Base-by-base conservation (phyloP, 192 early-diverging fungal genomes). In the Jimgerdemannia flammicorona region DNA sequence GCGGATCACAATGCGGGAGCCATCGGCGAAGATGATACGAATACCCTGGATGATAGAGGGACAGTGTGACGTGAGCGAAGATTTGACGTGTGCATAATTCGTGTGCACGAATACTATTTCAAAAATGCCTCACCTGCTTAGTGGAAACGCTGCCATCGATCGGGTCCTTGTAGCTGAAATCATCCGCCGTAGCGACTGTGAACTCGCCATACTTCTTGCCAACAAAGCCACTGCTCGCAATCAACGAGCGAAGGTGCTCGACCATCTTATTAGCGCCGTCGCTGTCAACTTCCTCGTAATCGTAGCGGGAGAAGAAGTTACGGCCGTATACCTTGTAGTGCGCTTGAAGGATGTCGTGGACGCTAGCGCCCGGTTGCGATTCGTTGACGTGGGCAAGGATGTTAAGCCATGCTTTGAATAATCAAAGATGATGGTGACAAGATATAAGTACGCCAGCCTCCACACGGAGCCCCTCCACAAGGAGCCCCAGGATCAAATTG, bases 241-340 rank as follows among this genome's bases (percentile, higher is more conserved):
- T 87, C 70, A 84, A 74, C 3, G 74, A 71, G 67, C 90, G 90
- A 74, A 99, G 85, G 70, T 85, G 89, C 4, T 86, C 85, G 65
- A 97, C 92, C 89, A 98, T 91, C 80, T 92, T 84, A 20, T 84
- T 85, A 14, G 95, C 98, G 43, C 85, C 85, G 3, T 90, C 90
- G 40, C 89, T 83, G 19, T 92, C 93, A 42, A 99, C 98, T 70
- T 98, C 97, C 79, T 99, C 98, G 80, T 96, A 99, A 84, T 99
- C 98, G 77, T 97, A 97, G 82, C 97, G 85, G 19, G 91, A 90
- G 85, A 97, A 99, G 88, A 96, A 99, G 91, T 99, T 96, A 79
- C 98, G 92, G 49, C 98, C 98, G 70, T 96, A 99, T 3, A 79
- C 82, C 10, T 83, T 69, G 81, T 92, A 98, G 78, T 98, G 96